Conservation (phyloP, 1,284 basidiomycete species). For the Cryptococcus neoformans region DNA sequence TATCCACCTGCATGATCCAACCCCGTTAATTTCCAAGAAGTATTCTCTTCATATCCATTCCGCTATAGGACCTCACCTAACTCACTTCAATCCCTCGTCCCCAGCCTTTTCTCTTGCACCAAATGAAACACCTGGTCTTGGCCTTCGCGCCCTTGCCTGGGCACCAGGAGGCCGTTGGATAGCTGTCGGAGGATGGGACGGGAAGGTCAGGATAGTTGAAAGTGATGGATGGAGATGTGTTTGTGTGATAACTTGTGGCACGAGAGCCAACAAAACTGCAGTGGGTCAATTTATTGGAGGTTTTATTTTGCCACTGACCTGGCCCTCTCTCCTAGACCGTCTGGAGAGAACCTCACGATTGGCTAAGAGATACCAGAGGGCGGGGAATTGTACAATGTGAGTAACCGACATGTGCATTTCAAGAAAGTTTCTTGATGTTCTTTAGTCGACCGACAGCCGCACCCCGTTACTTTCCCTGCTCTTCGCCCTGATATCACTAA, state of each 20-base stretch:
- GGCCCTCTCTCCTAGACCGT: constrained; percentile 54
- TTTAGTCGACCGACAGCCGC: constrained; percentile 21
- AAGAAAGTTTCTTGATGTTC: background rate
- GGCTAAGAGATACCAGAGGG: constrained; percentile 66
- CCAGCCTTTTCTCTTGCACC: constrained; percentile 9
- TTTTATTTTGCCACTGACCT: background rate
- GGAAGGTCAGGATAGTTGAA: constrained; percentile 77
- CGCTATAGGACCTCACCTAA: constrained; percentile 65
- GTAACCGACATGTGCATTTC: background rate
- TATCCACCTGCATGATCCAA: background rate
- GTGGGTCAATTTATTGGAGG: constrained; percentile 52
- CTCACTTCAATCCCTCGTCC: constrained; percentile 51
- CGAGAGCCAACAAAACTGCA: constrained; percentile 54
- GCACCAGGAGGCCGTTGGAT: constrained; percentile 76
- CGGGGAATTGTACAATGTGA: constrained; percentile 67
- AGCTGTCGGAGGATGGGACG: constrained; percentile 76
- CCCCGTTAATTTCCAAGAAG: constrained; percentile 48
- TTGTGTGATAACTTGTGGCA: constrained; percentile 60
- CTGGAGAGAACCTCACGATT: constrained; percentile 76
- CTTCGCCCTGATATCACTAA: constrained; percentile 17
- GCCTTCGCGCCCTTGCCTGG: constrained; percentile 64
- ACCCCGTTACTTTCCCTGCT: constrained; percentile 12
- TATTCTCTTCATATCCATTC: constrained; percentile 76
- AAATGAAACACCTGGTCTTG: constrained; percentile 67
- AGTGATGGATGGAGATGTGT: constrained; percentile 73